phyloP scores from a whole-genome alignment of 2,329 filamentous ascomycete species.

The Botrytis paeoniae region DNA sequence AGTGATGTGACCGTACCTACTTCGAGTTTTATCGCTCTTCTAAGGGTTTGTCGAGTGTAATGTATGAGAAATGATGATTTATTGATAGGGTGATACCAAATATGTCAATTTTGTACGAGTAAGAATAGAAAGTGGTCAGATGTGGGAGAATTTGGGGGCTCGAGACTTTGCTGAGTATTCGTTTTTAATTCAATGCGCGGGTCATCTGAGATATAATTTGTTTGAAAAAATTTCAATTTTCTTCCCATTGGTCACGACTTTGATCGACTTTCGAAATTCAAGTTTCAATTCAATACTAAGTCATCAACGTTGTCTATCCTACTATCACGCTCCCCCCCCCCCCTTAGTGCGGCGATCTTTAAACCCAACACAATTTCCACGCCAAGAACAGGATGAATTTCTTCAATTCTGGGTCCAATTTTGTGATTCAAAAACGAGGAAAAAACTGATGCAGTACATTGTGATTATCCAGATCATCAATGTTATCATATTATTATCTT shows the following conservation, averaged over 20 bases:
- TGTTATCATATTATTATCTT: not conserved
- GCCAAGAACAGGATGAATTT: not conserved
- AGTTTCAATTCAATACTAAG: not conserved
- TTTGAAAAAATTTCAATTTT: not conserved
- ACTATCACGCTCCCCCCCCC: not conserved
- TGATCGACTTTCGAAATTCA: not conserved
- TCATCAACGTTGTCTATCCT: not conserved
- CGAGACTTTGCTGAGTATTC: not conserved
- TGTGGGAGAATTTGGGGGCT: not conserved
- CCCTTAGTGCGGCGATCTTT: not conserved
- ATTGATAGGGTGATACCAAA: too few relatives aligned
- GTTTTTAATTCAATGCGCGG: not conserved
- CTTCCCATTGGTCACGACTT: not conserved
- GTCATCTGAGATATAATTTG: not conserved
- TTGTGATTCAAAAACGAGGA: not conserved
- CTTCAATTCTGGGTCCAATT: not conserved
- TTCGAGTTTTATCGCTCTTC: not conserved
- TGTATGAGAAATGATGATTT: not conserved
- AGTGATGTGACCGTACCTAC: not conserved
- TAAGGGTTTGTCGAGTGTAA: too few relatives aligned
- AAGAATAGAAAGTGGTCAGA: not conserved
- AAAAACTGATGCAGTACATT: not conserved
- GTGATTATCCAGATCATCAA: not conserved
- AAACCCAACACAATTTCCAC: not conserved
- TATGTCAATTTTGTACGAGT: not conserved